Conservation (phyloP, 805 yeast species). For the Suhomyces xylopsoci region DNA sequence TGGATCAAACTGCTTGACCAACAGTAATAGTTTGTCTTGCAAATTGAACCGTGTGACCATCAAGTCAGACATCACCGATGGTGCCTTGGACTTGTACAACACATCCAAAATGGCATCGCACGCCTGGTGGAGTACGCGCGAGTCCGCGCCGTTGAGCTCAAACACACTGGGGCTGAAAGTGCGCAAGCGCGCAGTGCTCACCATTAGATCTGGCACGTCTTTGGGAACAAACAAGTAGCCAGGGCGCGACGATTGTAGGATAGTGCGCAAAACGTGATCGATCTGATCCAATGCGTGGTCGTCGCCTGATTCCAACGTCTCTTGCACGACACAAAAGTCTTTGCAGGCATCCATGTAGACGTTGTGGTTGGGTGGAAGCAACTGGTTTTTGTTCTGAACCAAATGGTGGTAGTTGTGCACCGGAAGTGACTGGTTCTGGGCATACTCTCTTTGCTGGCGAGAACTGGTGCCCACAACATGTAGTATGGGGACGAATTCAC, state of each 20-base stretch:
- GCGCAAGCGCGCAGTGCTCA: constrained; percentile 21
- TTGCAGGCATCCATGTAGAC: constrained; percentile 65
- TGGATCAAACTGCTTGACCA: constrained; percentile 39
- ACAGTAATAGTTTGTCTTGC: constrained; percentile 41
- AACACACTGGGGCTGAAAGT: neutral
- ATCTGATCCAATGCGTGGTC: constrained; percentile 43
- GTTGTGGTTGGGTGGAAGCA: constrained; percentile 58
- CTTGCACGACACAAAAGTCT: constrained; percentile 47
- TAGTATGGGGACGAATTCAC: constrained; percentile 75
- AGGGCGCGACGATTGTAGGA: constrained; percentile 63
- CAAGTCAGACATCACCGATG: constrained; percentile 70
- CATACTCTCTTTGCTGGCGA: constrained; percentile 20
- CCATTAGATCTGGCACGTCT: constrained; percentile 52
- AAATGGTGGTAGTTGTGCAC: constrained; percentile 52
- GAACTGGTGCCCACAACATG: constrained; percentile 76
- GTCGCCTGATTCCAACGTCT: constrained; percentile 32
- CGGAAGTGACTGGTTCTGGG: constrained; percentile 9
- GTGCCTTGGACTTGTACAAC: constrained; percentile 52
- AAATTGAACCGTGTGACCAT: constrained; percentile 61
- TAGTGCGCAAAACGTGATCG: constrained; percentile 60
- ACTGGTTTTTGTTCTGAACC: constrained; percentile 49
- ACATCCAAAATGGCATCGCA: constrained; percentile 41
- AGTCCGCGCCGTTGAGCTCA: neutral
- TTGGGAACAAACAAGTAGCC: constrained; percentile 79
- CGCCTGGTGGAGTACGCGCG: constrained; percentile 15